Evolutionary conservation across 1,284 basidiomycete genomes (phyloP).

Genomic region (Peniophora sp.): DNA sequence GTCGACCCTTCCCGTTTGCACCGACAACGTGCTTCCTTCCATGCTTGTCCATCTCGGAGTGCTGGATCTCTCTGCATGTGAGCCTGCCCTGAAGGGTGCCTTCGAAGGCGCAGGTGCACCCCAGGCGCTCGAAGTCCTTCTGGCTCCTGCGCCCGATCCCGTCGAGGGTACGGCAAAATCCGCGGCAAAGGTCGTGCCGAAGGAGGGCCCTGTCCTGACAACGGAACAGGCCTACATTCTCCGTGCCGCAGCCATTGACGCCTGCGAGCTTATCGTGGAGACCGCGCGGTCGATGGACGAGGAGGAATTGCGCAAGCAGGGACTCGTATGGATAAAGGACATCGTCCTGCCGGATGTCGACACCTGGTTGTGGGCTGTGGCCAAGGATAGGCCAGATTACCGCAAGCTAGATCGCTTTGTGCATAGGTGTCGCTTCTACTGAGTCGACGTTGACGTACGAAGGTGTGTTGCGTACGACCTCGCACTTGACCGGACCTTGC

Average conservation of each 20-base stretch:
- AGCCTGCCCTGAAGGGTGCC: conserved; percentile 26
- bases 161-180: conserved; percentile 10
- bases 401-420: conserved; percentile 55
- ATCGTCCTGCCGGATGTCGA: conserved; percentile 58
- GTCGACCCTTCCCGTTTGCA: conserved; percentile 61
- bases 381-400: conserved; percentile 68
- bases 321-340: conserved; percentile 41
- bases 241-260: conserved; percentile 74
- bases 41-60: conserved; percentile 73
- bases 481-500: background rate
- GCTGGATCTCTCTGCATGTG: conserved; percentile 48
- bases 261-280: conserved; percentile 60
- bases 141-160: conserved; percentile 21
- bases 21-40: conserved; percentile 84
- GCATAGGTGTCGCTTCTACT: conserved; percentile 61
- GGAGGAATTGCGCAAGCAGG: conserved; percentile 17
- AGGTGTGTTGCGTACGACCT: background rate
- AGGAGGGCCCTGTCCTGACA: conserved; percentile 59
- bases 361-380: conserved; percentile 71
- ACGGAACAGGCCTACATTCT: conserved; percentile 62
- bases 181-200: conserved; percentile 20
- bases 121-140: conserved; percentile 29
- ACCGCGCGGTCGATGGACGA: conserved; percentile 38
- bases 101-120: conserved; percentile 37
- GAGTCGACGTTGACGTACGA: conserved; percentile 30